phyloP scores from a whole-genome alignment of 352 stramenopile species.

The Phytopythium chamaehyphon region DNA sequence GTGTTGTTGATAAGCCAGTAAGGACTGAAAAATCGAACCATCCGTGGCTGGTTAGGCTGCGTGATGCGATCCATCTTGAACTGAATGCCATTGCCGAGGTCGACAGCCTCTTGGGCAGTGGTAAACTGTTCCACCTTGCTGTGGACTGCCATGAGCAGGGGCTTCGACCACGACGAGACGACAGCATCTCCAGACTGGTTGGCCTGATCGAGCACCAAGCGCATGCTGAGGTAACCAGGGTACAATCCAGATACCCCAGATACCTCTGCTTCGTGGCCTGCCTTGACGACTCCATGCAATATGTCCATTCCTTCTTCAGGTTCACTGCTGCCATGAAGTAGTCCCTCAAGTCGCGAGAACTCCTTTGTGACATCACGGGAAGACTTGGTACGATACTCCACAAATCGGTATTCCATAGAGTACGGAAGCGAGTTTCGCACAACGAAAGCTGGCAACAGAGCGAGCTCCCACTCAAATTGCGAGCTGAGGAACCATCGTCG shows the following conservation, averaged over 20 bases:
- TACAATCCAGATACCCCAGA: constrained; percentile 62
- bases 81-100: constrained; percentile 41
- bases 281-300: constrained; percentile 48
- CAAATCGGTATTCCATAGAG: constrained; percentile 78
- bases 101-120: constrained; percentile 52
- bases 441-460: constrained; percentile 72
- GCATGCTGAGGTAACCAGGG: constrained; percentile 72
- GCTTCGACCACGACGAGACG: constrained; percentile 69
- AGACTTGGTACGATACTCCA: constrained; percentile 73
- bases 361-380: constrained; percentile 46
- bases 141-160: constrained; percentile 84
- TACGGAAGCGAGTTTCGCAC: constrained; percentile 86
- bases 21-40: constrained; percentile 77
- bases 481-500: constrained; percentile 71
- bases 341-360: constrained; percentile 52
- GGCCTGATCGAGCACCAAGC: constrained; percentile 40
- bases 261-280: constrained; percentile 71
- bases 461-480: constrained; percentile 80
- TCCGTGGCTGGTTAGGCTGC: constrained; percentile 54
- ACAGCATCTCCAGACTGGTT: constrained; percentile 13
- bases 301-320: constrained; percentile 30
- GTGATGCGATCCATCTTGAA: constrained; percentile 79
- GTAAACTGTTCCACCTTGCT: constrained; percentile 68
- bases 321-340: constrained; percentile 35
- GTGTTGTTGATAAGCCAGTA: constrained; percentile 89